A percentile compares a stretch with the other conserved stretches of the same genome.
These are phyloP conservation scores for Aspergillus sp. DNA, from an alignment of 2,329 filamentous ascomycete genomes.

Conservation along the genomic window DNA sequence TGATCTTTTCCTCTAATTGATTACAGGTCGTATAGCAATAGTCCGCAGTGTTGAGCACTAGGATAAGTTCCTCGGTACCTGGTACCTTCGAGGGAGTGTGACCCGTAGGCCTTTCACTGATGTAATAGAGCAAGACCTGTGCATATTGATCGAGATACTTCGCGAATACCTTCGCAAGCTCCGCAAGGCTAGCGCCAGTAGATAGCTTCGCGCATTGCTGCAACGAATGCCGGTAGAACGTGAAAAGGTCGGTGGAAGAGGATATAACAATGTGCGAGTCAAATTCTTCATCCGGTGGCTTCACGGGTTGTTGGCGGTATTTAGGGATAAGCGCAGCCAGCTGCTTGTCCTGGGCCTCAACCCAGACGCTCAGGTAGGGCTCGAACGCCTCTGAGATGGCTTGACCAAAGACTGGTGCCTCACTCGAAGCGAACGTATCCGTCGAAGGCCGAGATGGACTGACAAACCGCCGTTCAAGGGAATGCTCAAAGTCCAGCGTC, in stretches of 20 bases:
- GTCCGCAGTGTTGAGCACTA: conserved; percentile 94
- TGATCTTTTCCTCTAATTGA: conserved; percentile 93
- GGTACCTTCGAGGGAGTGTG: conserved; percentile 55
- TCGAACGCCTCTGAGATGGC: conserved; percentile 96
- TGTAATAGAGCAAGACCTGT: conserved; percentile 78
- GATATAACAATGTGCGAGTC: conserved; percentile 83
- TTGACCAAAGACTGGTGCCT: conserved; percentile 76
- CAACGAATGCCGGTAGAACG: conserved; percentile 90
- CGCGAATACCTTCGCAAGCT: conserved; percentile 80
- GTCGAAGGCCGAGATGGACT: conserved; percentile 73
- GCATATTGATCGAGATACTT: conserved; percentile 96
- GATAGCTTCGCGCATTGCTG: conserved; percentile 96
- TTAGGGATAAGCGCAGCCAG: conserved; percentile 80
- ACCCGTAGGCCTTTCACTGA: conserved; percentile 60
- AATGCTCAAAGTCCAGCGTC: conserved; percentile 95
- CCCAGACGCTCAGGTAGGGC: conserved; percentile 94
- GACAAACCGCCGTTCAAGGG: conserved; percentile 79
- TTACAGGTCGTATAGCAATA: conserved; percentile 94
- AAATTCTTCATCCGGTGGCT: conserved; percentile 87
- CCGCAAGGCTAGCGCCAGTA: conserved; percentile 80
- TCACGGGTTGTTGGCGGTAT: conserved; percentile 79
- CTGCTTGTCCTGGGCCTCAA: conserved; percentile 91
- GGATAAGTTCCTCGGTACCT: conserved; percentile 71
- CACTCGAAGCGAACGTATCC: conserved; percentile 83
- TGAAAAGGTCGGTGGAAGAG: conserved; percentile 94